Evolutionary conservation across 2,329 filamentous ascomycete species (phyloP), one percentile per base, ranked within the genome.

Genomic region (Penicillium corylophilum): DNA sequence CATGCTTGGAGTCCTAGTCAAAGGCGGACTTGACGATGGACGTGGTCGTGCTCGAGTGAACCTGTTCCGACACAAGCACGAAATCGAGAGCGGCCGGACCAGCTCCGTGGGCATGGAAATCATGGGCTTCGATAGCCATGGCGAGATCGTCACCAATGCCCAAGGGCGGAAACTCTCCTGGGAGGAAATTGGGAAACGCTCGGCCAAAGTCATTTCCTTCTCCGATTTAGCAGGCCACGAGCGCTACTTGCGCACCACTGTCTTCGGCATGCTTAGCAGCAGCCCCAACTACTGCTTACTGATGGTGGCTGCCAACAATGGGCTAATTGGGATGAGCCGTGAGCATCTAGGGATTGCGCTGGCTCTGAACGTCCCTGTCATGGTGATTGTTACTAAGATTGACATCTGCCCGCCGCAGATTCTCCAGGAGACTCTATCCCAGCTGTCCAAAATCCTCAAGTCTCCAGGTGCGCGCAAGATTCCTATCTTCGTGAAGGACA

Each of bases 41-140:
- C 83, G 94, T 67, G 94, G 94, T 12, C 93, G 89, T 71, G 93
- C 94, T 41, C 87, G 94, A 56, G 89, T 99, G 46, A 97, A 96
- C 60, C 84, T 99, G 12, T 99, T 99, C 75, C 84, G 94, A 15
- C 94, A 99, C 73, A 97, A 99, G 74, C 94, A 99, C 67, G 94
- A 99, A 74, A 88, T 97, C 36, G 94, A 99, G 73, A 94, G 89
- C 42, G 94, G 94, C 1, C 83, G 94, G 59, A 99, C 94, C 9
- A 96, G 90, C 68, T 96, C 92, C 0, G 94, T 99, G 0, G 93
- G 94, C 38, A 95, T 97, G 92, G 94, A 99, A 72, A 97, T 97
- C 55, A 91, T 97, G 87, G 94, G 94, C 2, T 99, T 96, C 63
- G 91, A 97, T 71, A 90, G 88, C 45, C 82, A 82, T 49, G 93